Conservation (phyloP, 176 grass and related monocot genomes). For the Cocos nucifera region DNA sequence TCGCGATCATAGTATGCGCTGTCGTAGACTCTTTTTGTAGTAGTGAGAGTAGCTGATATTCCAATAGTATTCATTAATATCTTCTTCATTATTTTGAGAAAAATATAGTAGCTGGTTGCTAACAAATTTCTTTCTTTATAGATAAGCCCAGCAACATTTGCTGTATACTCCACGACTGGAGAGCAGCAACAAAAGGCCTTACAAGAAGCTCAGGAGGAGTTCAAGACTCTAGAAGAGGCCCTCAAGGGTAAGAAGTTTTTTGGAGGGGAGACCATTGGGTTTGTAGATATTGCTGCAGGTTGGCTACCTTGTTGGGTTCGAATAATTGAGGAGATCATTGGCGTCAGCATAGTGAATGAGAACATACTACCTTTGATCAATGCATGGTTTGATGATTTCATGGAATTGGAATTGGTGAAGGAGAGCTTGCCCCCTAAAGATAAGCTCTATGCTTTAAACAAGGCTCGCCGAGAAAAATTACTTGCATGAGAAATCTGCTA, state of each 20-base stretch:
- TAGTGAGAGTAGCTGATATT: too few relatives aligned
- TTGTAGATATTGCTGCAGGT: conserved; percentile 39
- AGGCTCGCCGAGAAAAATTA: conserved; percentile 26
- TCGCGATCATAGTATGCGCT: too few relatives aligned
- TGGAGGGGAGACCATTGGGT: conserved; percentile 40
- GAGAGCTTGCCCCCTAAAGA: conserved; percentile 32
- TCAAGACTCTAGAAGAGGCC: conserved; percentile 39
- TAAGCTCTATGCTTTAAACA: conserved; percentile 29
- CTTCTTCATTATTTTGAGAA: too few relatives aligned
- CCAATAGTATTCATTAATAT: too few relatives aligned
- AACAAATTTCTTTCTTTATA: neutral
- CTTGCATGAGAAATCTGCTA: neutral
- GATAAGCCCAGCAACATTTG: conserved; percentile 17
- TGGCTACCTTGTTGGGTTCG: conserved; percentile 45
- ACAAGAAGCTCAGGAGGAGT: conserved; percentile 28
- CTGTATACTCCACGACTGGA: conserved; percentile 18
- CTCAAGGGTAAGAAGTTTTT: conserved; percentile 47
- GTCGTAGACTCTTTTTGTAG: too few relatives aligned
- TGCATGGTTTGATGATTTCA: conserved; percentile 36
- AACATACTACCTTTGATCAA: conserved; percentile 35
- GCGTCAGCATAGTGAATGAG: conserved; percentile 23
- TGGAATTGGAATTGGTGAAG: conserved; percentile 40
- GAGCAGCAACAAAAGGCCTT: conserved; percentile 28
- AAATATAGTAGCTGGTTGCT: too few relatives aligned
- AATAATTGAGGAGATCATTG: conserved; percentile 24